Evolutionary conservation across 371 early-diverging fungal species (phyloP).

Genomic region (Mucor racemosus): DNA sequence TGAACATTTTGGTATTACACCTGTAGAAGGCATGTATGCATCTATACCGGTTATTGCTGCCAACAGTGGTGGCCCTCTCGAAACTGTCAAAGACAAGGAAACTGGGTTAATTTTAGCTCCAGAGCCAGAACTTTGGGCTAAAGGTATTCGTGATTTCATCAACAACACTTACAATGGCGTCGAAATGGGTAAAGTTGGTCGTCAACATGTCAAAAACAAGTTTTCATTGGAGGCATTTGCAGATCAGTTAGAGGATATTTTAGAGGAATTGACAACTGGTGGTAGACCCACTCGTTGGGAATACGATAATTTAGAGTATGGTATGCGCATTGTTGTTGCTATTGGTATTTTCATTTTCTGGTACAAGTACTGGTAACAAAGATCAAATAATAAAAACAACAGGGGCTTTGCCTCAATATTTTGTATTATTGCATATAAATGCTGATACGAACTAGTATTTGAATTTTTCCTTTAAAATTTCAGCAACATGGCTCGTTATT

Average conservation of each 20-base stretch:
- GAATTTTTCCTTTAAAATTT: too few relatives aligned
- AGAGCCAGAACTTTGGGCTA: slow-evolving; percentile 67
- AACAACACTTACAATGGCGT: slow-evolving; percentile 29
- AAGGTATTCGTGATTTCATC: slow-evolving; percentile 59
- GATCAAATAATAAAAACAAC: not conserved
- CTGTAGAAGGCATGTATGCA: slow-evolving; percentile 95
- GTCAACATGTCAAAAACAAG: slow-evolving; percentile 60
- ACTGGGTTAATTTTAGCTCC: slow-evolving; percentile 82
- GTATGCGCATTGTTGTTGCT: slow-evolving; percentile 28
- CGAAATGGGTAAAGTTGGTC: slow-evolving; percentile 68
- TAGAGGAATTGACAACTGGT: slow-evolving; percentile 43
- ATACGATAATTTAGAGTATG: slow-evolving; percentile 34
- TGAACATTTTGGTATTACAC: slow-evolving; percentile 97
- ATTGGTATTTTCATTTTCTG: slow-evolving; percentile 25
- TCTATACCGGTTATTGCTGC: slow-evolving; percentile 87
- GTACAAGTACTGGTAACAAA: slow-evolving; percentile 25
- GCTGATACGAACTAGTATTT: too few relatives aligned
- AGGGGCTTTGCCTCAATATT: too few relatives aligned
- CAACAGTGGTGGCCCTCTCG: slow-evolving; percentile 87
- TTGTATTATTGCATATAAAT: too few relatives aligned
- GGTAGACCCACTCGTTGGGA: slow-evolving; percentile 22
- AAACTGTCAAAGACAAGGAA: slow-evolving; percentile 71
- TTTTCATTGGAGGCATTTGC: slow-evolving; percentile 78
- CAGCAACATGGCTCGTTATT: too few relatives aligned
- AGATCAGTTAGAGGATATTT: slow-evolving; percentile 64